Evolutionary conservation across 202 grass and related monocot species (phyloP).

Genomic region (Setaria italica): DNA sequence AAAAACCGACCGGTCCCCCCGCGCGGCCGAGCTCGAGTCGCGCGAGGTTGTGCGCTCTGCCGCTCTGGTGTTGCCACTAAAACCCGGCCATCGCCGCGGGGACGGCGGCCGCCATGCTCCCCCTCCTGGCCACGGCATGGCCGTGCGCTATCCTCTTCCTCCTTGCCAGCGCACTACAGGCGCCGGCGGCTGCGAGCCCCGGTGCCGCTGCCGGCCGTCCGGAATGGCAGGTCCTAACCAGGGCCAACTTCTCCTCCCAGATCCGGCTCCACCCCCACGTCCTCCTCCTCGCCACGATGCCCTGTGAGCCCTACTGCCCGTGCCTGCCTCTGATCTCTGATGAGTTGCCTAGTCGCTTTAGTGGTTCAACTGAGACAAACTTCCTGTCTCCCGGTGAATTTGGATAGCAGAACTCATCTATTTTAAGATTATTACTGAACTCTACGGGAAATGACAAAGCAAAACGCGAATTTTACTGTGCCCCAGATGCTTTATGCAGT

Average conservation of each 20-base stretch:
- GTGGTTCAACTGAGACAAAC: neutral
- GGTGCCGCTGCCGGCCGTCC: conserved; percentile 30
- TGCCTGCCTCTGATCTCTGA: conserved; percentile 1
- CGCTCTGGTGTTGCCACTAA: neutral
- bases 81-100: conserved; percentile 15
- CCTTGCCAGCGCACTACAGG: conserved; percentile 21
- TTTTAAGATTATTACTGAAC: conserved; percentile 5
- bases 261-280: conserved; percentile 75
- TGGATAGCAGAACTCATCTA: neutral
- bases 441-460: neutral
- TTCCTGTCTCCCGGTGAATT: conserved; percentile 1
- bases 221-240: conserved; percentile 72
- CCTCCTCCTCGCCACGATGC: conserved; percentile 78
- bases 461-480: conserved; percentile 4
- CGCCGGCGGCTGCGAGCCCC: conserved; percentile 30
- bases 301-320: conserved; percentile 61
- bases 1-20: too few relatives aligned
- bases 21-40: neutral
- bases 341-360: conserved; percentile 1
- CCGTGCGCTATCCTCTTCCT: conserved; percentile 48
- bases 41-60: neutral
- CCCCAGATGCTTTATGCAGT: conserved; percentile 9
- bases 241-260: conserved; percentile 89
- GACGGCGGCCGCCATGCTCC: conserved; percentile 44
- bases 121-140: conserved; percentile 38